Conservation (phyloP, 306 rosid species). For the Boehmeria nivea region DNA sequence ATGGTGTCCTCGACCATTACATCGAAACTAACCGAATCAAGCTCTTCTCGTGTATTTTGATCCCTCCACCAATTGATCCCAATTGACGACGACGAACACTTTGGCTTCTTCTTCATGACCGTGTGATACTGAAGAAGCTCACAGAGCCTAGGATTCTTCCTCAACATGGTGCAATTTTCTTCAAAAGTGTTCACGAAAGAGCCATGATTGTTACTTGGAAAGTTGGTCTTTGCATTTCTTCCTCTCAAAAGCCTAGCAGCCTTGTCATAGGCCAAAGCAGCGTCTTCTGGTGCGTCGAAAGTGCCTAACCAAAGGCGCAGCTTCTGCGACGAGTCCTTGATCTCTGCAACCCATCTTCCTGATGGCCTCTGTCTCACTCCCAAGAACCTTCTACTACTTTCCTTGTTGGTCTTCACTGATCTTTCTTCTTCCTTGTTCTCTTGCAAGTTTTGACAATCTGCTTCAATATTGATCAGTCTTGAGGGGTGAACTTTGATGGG, state of each 20-base stretch:
- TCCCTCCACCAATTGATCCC: neutral
- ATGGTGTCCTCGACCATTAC: too few species aligned
- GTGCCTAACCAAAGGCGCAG: slow-evolving; percentile 89
- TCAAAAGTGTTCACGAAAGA: slow-evolving; percentile 30
- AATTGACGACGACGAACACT: slow-evolving; percentile 22
- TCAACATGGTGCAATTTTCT: slow-evolving; percentile 36
- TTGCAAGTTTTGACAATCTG: slow-evolving; percentile 18
- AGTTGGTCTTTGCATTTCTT: slow-evolving; percentile 78
- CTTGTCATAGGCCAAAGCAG: slow-evolving; percentile 72
- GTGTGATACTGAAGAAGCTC: slow-evolving; percentile 68
- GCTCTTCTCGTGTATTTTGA: too few species aligned
- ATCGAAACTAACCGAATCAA: too few species aligned
- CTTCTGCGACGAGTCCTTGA: slow-evolving; percentile 78
- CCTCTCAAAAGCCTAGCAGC: slow-evolving; percentile 92
- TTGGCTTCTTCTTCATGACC: slow-evolving; percentile 51
- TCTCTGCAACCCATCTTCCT: too few species aligned
- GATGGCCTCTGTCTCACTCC: slow-evolving; percentile 87
- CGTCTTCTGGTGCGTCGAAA: slow-evolving; percentile 71
- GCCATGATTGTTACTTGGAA: slow-evolving; percentile 36
- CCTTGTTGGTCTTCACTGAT: slow-evolving; percentile 9
- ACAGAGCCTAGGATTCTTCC: slow-evolving; percentile 63
- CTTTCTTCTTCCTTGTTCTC: slow-evolving; percentile 18
- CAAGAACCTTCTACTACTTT: slow-evolving; percentile 37
- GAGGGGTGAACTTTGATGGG: slow-evolving; percentile 9
- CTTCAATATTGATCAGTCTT: slow-evolving; percentile 5